Conservation (phyloP, 345 rosid genomes). For the Gossypium turneri region DNA sequence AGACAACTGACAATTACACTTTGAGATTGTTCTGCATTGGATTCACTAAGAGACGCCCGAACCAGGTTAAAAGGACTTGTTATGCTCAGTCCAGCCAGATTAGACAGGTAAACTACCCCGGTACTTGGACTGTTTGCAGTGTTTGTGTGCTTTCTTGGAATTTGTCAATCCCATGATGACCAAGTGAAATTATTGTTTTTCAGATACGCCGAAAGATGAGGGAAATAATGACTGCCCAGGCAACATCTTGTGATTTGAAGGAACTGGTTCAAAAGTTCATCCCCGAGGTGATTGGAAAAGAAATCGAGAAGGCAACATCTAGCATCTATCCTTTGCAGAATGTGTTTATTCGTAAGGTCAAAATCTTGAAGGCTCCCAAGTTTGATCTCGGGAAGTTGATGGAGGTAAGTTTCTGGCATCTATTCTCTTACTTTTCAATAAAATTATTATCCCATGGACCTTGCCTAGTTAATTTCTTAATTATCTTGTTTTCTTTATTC, state of each 20-base stretch:
- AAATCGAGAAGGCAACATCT: conserved; percentile 85
- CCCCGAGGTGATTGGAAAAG: conserved; percentile 81
- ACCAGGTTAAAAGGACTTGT: conserved; percentile 92
- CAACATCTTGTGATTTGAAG: conserved; percentile 82
- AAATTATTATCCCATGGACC: neutral
- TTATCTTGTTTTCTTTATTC: neutral
- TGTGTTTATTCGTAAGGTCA: conserved; percentile 85
- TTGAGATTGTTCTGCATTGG: conserved; percentile 93
- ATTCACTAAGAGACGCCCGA: conserved; percentile 90
- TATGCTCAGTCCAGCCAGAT: conserved; percentile 97
- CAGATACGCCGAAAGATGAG: conserved; percentile 94
- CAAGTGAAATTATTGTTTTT: neutral
- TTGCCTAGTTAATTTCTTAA: neutral
- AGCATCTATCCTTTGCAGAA: conserved; percentile 86
- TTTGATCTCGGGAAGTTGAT: conserved; percentile 96
- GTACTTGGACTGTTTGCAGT: neutral
- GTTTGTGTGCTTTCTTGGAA: neutral
- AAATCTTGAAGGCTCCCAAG: conserved; percentile 91
- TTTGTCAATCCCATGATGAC: neutral
- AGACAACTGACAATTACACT: conserved; percentile 84
- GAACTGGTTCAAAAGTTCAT: conserved; percentile 76
- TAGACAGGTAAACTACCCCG: conserved; percentile 45
- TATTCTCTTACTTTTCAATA: neutral
- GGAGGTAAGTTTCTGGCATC: conserved; percentile 45
- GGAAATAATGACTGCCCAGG: conserved; percentile 76